Conservation (phyloP, 257 asterid species). For the Nicotiana undulata region DNA sequence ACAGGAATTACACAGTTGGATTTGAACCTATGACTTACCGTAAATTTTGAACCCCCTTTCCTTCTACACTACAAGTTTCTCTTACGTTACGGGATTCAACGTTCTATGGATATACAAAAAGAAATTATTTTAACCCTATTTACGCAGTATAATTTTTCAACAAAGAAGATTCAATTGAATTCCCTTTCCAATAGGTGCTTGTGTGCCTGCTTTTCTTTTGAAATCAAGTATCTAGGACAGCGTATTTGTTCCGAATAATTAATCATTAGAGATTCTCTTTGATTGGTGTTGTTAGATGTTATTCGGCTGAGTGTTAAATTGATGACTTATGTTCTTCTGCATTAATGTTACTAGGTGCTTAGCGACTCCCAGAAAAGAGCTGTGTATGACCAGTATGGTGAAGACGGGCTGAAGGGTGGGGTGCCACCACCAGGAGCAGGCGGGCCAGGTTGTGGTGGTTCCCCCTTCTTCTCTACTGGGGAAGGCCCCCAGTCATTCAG, state of each 20-base stretch:
- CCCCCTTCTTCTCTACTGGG: constrained; percentile 26
- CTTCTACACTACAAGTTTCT: too few relatives aligned
- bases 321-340: neutral
- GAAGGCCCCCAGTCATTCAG: constrained; percentile 33
- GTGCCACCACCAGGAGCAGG: constrained; percentile 36
- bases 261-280: neutral
- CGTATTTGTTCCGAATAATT: neutral
- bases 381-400: constrained; percentile 44
- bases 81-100: too few relatives aligned
- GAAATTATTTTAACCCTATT: too few relatives aligned
- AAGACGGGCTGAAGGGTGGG: constrained; percentile 42
- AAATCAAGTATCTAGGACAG: neutral
- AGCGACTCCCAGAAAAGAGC: constrained; percentile 40
- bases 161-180: too few relatives aligned
- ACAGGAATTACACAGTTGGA: too few relatives aligned
- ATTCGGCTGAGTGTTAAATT: neutral
- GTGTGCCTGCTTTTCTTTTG: neutral
- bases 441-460: constrained; percentile 26
- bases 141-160: too few relatives aligned
- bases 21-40: too few relatives aligned
- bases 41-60: too few relatives aligned
- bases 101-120: too few relatives aligned
- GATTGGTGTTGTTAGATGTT: neutral
- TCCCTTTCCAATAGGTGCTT: too few relatives aligned
- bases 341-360: constrained; percentile 23